Evolutionary conservation across 495 filamentous ascomycete genomes (phyloP), one percentile per base, ranked within the genome.

Genomic region (Jackrogersella multiformis): DNA sequence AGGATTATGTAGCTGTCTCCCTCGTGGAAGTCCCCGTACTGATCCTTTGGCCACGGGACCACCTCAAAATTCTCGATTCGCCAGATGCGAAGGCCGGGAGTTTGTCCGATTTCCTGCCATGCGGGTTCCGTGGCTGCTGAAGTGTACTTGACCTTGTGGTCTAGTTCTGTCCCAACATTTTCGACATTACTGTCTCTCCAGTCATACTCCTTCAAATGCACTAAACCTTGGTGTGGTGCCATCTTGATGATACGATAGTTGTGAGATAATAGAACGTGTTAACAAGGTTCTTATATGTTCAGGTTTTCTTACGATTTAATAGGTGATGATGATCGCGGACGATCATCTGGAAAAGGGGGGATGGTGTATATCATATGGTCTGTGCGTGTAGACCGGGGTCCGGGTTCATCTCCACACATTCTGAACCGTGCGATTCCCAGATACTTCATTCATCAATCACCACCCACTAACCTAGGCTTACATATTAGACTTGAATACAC

Each of bases 1-100:
- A 89, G 75, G 13, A 89, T 74, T 58, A 89, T 87, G 66, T 85
- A 89, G 74, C 85, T 87, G 64, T 89, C 87, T 12, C 86, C 86
- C 21, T 88, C 83, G 69, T 85, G 85, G 73, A 89, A 89, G 32
- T 83, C 72, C 15, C 87, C 87, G 18, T 79, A 66, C 12, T 75
- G 77, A 13, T 83, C 73, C 32, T 77, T 80, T 20, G 87, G 85
- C 81, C 85, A 86, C n/a, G 82, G 73, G 7, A 87, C 74, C 9
- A 88, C 84, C 69, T 87, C 74, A 69, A 89, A 88, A 38, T 87
- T 72, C 64, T 89, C 86, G 66, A 89, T 86, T 23, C 86, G 82
- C 85, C 85, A 89, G 52, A 88, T 76, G 46, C 75, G 77, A 4
- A 89, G 78, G 1, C 86, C 86, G 1, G 84, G 64, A 13, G 74